Evolutionary conservation across 2,329 filamentous ascomycete genomes (phyloP).

Genomic region (Pleurostoma richardsiae): DNA sequence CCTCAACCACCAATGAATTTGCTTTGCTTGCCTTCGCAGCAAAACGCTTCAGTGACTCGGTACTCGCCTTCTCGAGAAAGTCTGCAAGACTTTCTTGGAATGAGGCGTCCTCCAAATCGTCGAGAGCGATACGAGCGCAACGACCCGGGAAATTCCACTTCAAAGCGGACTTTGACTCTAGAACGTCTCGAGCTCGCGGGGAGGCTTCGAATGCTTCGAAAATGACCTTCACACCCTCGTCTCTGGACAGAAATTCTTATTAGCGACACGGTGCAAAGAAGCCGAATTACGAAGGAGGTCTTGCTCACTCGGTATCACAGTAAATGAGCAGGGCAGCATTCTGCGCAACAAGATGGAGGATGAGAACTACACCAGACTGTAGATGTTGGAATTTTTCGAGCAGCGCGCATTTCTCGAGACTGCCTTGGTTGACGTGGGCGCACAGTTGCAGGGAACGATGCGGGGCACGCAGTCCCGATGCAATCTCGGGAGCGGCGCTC

Average conservation of each 20-base stretch:
- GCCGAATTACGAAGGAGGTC: neutral
- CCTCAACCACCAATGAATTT: constrained; percentile 39
- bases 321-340: constrained; percentile 5
- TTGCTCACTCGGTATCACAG: neutral
- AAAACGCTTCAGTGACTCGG: constrained; percentile 46
- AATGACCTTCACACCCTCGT: neutral
- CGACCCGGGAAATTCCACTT: constrained; percentile 53
- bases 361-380: neutral
- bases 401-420: constrained; percentile 3
- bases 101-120: constrained; percentile 12
- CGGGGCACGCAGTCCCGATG: neutral
- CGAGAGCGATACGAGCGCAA: constrained; percentile 37
- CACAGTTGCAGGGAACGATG: neutral
- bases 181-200: constrained; percentile 41
- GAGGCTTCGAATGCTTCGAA: constrained; percentile 47
- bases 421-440: constrained; percentile 1
- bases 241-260: neutral
- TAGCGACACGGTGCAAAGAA: neutral
- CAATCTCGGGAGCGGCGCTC: neutral
- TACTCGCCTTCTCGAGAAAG: constrained; percentile 51
- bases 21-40: constrained; percentile 46
- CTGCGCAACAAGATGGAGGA: constrained; percentile 4
- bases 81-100: constrained; percentile 32
- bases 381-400: neutral
- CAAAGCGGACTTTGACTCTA: constrained; percentile 43